Percentiles rank a stretch among this genome's conserved stretches.
These are phyloP conservation scores for Cyclotella sp. DNA, from an alignment of 108 stramenopile genomes.

Conservation along the genomic window DNA sequence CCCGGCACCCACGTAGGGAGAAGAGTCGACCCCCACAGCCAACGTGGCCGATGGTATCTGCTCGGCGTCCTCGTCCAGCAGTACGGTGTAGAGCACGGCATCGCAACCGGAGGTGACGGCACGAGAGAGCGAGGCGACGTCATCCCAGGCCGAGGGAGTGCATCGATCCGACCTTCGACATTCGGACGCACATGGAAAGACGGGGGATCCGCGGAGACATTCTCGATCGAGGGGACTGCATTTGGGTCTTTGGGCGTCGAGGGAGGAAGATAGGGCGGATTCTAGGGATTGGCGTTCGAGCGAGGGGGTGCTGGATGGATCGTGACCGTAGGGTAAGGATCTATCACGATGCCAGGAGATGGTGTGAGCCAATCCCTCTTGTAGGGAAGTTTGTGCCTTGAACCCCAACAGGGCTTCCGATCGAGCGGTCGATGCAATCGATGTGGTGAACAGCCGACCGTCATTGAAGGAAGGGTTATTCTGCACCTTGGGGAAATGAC, in stretches of 20 bases:
- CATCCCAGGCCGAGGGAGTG: conserved; percentile 71
- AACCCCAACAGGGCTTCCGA: conserved; percentile 70
- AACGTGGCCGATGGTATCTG: conserved; percentile 67
- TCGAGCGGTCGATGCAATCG: conserved; percentile 61
- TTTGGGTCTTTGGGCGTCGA: conserved; percentile 43
- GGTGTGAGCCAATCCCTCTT: conserved; percentile 64
- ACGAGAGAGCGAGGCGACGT: conserved; percentile 57
- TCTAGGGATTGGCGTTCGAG: conserved; percentile 26
- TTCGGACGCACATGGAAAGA: conserved; percentile 87
- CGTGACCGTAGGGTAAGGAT: conserved; percentile 65
- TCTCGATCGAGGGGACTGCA: conserved; percentile 75
- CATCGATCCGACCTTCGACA: conserved; percentile 72
- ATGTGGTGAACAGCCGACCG: conserved; percentile 15
- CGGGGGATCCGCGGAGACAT: conserved; percentile 75
- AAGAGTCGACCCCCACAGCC: conserved; percentile 42
- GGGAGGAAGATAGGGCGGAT: conserved; percentile 12
- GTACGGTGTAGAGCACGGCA: conserved; percentile 78
- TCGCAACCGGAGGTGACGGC: conserved; percentile 65
- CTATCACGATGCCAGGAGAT: conserved; percentile 86
- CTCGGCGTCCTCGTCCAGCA: conserved; percentile 59
- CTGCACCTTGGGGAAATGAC: conserved; percentile 49
- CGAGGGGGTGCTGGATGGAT: conserved; percentile 22
- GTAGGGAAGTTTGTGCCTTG: conserved; percentile 59
- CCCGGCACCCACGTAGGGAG: conserved; percentile 59
- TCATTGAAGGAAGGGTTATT: neutral